Evolutionary conservation across 164 flowering plant species (phyloP).

Genomic region (Chloranthus sessilifolius): DNA sequence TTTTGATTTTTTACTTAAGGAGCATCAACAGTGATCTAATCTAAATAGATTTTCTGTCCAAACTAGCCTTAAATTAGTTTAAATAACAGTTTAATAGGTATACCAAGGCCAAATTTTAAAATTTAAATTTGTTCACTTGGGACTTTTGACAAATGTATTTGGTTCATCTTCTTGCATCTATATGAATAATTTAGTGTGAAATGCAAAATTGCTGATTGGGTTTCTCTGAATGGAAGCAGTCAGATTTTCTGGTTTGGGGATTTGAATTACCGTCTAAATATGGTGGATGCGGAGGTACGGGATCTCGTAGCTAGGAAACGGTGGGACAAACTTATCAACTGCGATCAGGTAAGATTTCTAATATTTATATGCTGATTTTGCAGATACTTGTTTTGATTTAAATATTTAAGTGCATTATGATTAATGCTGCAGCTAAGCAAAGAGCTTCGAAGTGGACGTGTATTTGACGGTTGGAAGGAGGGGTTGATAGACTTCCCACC

Average conservation of each 20-base stretch:
- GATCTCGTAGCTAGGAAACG: slow-evolving; percentile 56
- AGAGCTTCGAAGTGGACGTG: slow-evolving; percentile 75
- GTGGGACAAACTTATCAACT: slow-evolving; percentile 73
- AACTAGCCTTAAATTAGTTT: no score
- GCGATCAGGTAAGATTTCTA: slow-evolving; percentile 62
- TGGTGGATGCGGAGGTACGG: slow-evolving; percentile 72
- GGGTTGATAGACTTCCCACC: slow-evolving; percentile 91
- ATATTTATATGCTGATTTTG: background rate
- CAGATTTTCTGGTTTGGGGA: slow-evolving; percentile 98
- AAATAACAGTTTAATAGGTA: no score
- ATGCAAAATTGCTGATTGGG: background rate
- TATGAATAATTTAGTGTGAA: no score
- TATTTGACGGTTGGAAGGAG: slow-evolving; percentile 94
- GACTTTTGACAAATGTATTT: no score
- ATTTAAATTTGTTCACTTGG: no score
- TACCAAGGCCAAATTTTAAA: no score
- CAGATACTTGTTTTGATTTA: background rate
- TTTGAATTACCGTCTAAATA: slow-evolving; percentile 86
- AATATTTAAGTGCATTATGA: background rate
- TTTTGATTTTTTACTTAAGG: no score
- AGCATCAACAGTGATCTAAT: no score
- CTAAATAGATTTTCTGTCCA: no score
- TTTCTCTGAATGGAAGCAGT: slow-evolving; percentile 39
- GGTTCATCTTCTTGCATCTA: no score
- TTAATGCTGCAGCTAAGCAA: slow-evolving; percentile 50